Base-by-base conservation (phyloP, 2,329 filamentous ascomycete species). In the Trichoderma koningiopsis region DNA sequence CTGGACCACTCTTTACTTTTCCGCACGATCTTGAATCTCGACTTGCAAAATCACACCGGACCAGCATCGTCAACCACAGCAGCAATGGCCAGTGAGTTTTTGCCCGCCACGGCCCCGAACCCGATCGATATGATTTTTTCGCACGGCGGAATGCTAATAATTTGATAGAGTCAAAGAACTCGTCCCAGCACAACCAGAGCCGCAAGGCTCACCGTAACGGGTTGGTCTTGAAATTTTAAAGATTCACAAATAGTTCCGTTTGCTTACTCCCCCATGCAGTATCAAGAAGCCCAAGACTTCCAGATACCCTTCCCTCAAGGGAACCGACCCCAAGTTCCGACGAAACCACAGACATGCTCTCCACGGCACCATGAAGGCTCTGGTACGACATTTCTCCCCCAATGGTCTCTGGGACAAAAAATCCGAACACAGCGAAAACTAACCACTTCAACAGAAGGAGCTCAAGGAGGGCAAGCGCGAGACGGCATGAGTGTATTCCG, bases 271-370 rank as follows among this genome's bases (percentile, higher is more conserved):
- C 37, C 40, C 37, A 59, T 33, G 55, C 83, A 97, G 95, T 87
- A 99, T 99, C 90, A 98, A 98, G 92, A 98, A 97, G 92, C 96
- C 96, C 76, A 97, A 97, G 91, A 98, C 96, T 82, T 90, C 94
- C 86, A 90, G 96, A 88, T 99, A 99, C 88, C 96, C 96, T 76
- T 98, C 95, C 78, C 91, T 99, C 81, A 97, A 97, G 84, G 96
- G 96, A 80, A 96, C 93, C 84, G 96, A 99, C 87, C 94, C 96
- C 83, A 99, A 99, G 91, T 99, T 99, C 90, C 92, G 96, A 85
- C 92, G 96, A 87, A 99, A 99, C 90, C 96, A 99, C 89, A 93
- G 94, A 88, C 95, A 99, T 90, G 96, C 96, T 85, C 94, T 98
- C 75, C 96, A 98, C 89, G 96, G 96, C 84, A 99, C 94, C 83